Evolutionary conservation across 192 early-diverging fungal genomes (phyloP).

Genomic region (Ambispora gerdemannii): DNA sequence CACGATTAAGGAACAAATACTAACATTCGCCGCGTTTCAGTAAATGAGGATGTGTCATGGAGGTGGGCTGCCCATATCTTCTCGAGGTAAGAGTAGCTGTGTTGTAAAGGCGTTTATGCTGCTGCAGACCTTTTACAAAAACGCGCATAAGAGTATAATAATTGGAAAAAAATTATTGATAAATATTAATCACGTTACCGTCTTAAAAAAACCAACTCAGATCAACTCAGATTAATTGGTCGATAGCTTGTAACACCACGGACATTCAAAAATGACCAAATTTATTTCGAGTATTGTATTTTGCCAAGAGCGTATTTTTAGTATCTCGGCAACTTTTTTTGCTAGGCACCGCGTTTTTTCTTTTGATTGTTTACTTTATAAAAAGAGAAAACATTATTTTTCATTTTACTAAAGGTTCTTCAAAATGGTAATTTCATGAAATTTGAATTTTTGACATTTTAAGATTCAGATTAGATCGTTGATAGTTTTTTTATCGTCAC

Average conservation of each 20-base stretch:
- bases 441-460: not conserved
- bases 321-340: not conserved
- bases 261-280: not conserved
- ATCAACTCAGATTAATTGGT: too few relatives aligned
- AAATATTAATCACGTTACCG: too few relatives aligned
- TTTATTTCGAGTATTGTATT: not conserved
- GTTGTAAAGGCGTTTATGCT: slow-evolving; percentile 8
- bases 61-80: slow-evolving; percentile 77
- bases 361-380: not conserved
- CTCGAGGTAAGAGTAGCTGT: slow-evolving; percentile 6
- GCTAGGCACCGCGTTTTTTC: not conserved
- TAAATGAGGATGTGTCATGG: slow-evolving; percentile 79
- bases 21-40: slow-evolving; percentile 68
- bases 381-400: too few relatives aligned
- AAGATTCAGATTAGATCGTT: not conserved
- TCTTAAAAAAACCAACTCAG: too few relatives aligned
- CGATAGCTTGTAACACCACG: too few relatives aligned
- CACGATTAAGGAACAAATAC: slow-evolving; percentile 14
- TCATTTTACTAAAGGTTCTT: not conserved
- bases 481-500: not conserved
- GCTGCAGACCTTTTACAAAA: too few relatives aligned
- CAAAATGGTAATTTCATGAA: not conserved
- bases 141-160: too few relatives aligned
- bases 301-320: not conserved
- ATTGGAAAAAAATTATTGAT: too few relatives aligned